A percentile compares a stretch with the other conserved stretches of the same genome.
These are phyloP conservation scores for Coniosporium tulheliwenetii DNA, from an alignment of 2,329 filamentous ascomycete genomes.

Conservation along the genomic window DNA sequence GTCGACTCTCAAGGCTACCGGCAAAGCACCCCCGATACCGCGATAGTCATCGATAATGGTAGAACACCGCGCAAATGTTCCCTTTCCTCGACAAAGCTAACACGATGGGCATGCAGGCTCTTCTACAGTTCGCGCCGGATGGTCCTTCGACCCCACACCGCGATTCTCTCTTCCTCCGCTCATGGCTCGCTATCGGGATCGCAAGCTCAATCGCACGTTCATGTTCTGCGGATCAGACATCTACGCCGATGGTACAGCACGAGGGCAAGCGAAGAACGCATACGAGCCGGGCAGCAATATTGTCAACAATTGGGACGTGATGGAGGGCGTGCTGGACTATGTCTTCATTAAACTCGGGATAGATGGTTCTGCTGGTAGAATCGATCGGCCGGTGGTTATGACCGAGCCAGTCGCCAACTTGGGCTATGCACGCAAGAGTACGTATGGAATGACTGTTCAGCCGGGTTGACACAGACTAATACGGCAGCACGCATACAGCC, in stretches of 20 bases:
- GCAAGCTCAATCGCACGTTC: conserved; percentile 82
- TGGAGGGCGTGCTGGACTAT: conserved; percentile 90
- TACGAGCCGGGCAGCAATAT: conserved; percentile 87
- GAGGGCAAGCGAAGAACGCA: conserved; percentile 76
- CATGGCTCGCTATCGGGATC: conserved; percentile 88
- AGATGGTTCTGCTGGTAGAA: conserved; percentile 54
- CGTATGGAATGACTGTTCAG: conserved; percentile 15
- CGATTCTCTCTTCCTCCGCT: conserved; percentile 71
- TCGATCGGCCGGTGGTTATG: conserved; percentile 84
- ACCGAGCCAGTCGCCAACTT: conserved; percentile 90
- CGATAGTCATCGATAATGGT: conserved; percentile 99
- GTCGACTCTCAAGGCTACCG: conserved; percentile 53
- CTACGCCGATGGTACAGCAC: conserved; percentile 84
- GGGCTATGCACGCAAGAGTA: conserved; percentile 76
- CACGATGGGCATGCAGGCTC: conserved; percentile 45
- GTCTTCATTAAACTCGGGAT: conserved; percentile 87
- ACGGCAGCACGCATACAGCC: conserved; percentile 33
- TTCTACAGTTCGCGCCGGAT: conserved; percentile 77
- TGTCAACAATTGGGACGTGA: conserved; percentile 93
- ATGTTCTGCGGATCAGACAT: conserved; percentile 87
- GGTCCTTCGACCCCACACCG: conserved; percentile 81
- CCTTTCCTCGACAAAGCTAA: not conserved
- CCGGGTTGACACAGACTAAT: conserved; percentile 1
- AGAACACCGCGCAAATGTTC: conserved; percentile 8
- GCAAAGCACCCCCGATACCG: conserved; percentile 45